Evolutionary conservation across 108 stramenopile species (phyloP).

Genomic region (Nannochloropsis gaditana): DNA sequence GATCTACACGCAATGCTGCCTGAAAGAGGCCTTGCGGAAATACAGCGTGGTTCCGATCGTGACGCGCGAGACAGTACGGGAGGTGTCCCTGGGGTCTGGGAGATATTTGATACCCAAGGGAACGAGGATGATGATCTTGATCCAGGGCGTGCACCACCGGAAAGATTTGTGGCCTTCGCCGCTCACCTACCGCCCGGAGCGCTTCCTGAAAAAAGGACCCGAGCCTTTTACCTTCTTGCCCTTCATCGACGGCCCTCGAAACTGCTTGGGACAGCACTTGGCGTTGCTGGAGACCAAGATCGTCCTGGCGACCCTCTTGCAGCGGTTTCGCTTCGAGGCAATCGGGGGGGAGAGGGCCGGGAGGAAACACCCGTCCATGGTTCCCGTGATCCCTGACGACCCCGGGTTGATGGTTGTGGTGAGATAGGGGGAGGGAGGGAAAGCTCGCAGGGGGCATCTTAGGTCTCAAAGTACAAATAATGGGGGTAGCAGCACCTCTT

Average conservation of each 20-base stretch:
- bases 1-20: constrained; percentile 46
- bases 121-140: constrained; percentile 40
- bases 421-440: background rate
- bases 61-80: constrained; percentile 32
- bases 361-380: constrained; percentile 35
- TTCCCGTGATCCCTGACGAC: constrained; percentile 44
- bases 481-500: too few species aligned
- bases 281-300: constrained; percentile 55
- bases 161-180: constrained; percentile 52
- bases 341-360: constrained; percentile 21
- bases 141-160: constrained; percentile 54
- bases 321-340: constrained; percentile 26
- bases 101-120: constrained; percentile 49
- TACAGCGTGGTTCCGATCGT: constrained; percentile 48
- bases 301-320: constrained; percentile 26
- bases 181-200: constrained; percentile 34
- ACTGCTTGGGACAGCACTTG: constrained; percentile 56
- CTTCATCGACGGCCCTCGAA: constrained; percentile 57
- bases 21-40: constrained; percentile 54
- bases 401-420: background rate
- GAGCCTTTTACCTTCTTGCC: constrained; percentile 52
- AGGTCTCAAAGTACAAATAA: too few species aligned
- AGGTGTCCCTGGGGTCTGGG: constrained; percentile 28
- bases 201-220: constrained; percentile 27
- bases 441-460: too few species aligned